Conservation (phyloP, 73 alveolate genomes). For the Durusdinium trenchii region DNA sequence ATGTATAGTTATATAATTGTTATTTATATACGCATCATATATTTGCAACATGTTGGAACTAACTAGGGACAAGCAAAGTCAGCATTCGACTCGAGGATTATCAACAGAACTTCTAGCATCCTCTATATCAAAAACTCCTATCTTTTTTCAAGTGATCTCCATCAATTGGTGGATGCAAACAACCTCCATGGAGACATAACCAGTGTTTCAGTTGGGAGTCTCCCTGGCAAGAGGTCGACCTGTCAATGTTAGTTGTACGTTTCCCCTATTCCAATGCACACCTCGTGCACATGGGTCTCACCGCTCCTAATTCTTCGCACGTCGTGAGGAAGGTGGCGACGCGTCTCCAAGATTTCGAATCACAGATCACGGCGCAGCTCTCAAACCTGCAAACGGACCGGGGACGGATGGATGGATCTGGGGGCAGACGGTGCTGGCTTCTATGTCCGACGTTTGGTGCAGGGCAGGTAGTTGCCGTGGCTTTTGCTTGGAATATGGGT, state of each 20-base stretch:
- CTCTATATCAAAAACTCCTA: too few relatives aligned
- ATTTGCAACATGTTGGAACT: too few relatives aligned
- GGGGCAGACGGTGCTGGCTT: too few relatives aligned
- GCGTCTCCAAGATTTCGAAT: conserved; percentile 38
- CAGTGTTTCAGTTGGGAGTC: not conserved
- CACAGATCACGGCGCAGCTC: conserved; percentile 62
- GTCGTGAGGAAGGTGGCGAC: conserved; percentile 22
- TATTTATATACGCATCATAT: not conserved
- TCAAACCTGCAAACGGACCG: conserved; percentile 60
- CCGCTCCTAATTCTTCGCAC: not conserved
- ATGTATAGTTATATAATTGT: not conserved
- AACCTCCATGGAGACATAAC: not conserved
- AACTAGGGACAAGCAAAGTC: too few relatives aligned
- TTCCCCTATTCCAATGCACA: not conserved
- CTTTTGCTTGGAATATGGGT: too few relatives aligned
- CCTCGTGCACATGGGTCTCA: not conserved
- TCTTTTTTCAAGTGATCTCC: too few relatives aligned
- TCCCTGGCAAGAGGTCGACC: not conserved
- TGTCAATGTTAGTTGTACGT: not conserved
- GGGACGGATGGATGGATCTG: too few relatives aligned
- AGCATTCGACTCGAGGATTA: too few relatives aligned
- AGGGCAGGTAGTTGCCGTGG: not conserved
- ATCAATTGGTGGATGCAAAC: too few relatives aligned
- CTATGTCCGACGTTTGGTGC: not conserved
- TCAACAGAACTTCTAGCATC: too few relatives aligned